phyloP scores from a whole-genome alignment of 768 basidiomycete species.

The Pilatotrama ljubarskyi region DNA sequence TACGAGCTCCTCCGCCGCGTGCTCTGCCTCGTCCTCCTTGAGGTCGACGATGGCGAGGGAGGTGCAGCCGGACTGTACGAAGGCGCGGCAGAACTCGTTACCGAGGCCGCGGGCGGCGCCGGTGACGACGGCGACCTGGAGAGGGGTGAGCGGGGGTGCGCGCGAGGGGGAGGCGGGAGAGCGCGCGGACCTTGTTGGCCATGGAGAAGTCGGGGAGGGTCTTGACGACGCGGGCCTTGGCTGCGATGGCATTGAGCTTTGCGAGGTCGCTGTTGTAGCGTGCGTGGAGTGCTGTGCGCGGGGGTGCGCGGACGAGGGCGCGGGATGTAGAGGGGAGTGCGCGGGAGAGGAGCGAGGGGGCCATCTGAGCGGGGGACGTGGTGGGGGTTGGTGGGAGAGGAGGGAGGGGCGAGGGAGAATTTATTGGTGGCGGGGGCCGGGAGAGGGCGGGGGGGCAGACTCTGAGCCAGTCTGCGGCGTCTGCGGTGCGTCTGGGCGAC shows the following conservation, averaged over 20 bases:
- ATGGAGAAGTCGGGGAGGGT: slow-evolving; percentile 79
- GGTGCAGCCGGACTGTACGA: slow-evolving; percentile 84
- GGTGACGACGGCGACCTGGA: slow-evolving; percentile 86
- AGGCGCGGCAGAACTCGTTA: slow-evolving; percentile 86
- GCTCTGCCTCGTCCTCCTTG: slow-evolving; percentile 63
- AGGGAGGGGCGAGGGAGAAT: slow-evolving; percentile 13
- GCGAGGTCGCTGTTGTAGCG: slow-evolving; percentile 23
- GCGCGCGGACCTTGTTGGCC: slow-evolving; percentile 59
- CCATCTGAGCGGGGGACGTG: slow-evolving; percentile 30
- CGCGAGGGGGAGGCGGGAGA: not conserved
- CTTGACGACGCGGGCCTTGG: slow-evolving; percentile 36
- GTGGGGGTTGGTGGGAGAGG: slow-evolving; percentile 16
- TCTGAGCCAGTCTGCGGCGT: slow-evolving; percentile 1
- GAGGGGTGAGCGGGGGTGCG: slow-evolving; percentile 9
- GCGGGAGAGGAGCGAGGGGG: slow-evolving; percentile 27
- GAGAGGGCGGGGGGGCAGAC: not conserved
- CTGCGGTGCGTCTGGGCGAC: not conserved
- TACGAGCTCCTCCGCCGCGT: slow-evolving; percentile 69
- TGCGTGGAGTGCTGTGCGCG: slow-evolving; percentile 17
- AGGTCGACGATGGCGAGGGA: slow-evolving; percentile 82
- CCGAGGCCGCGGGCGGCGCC: slow-evolving; percentile 93
- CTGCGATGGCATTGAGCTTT: slow-evolving; percentile 18
- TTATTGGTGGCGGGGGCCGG: slow-evolving; percentile 16
- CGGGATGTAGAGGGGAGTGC: slow-evolving; percentile 23
- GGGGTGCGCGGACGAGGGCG: slow-evolving; percentile 24